phyloP scores from a whole-genome alignment of 2,329 filamentous ascomycete genomes.

The Purpureocillium lavendulum region DNA sequence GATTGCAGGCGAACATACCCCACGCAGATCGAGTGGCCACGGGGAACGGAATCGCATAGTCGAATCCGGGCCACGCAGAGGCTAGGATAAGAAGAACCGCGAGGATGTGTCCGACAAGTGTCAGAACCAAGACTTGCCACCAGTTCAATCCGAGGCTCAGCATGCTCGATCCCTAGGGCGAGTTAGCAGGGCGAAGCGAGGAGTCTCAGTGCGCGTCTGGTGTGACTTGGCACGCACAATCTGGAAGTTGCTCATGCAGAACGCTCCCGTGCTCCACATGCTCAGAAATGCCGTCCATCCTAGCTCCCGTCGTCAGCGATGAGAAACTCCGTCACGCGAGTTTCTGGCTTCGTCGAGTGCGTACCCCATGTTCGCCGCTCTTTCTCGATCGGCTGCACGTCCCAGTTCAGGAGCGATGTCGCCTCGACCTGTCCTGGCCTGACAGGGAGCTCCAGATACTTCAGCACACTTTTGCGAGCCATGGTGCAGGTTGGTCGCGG shows the following conservation, averaged over 20 bases:
- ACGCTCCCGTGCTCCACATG: slow-evolving; percentile 1
- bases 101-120: slow-evolving; percentile 1
- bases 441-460: too few species aligned
- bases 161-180: slow-evolving; percentile 3
- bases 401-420: slow-evolving; percentile 1
- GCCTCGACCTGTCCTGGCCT: neutral
- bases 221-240: neutral
- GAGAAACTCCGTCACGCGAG: neutral
- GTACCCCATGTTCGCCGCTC: slow-evolving; percentile 1
- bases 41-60: slow-evolving; percentile 33
- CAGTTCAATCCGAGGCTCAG: slow-evolving; percentile 1
- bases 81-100: neutral
- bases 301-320: too few species aligned
- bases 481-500: too few species aligned
- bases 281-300: slow-evolving; percentile 2
- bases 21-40: slow-evolving; percentile 29
- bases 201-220: too few species aligned
- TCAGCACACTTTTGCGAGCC: too few species aligned
- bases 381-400: slow-evolving; percentile 3
- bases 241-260: slow-evolving; percentile 4
- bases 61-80: neutral
- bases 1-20: slow-evolving; percentile 18
- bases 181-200: neutral
- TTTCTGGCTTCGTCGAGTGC: too few species aligned
- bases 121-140: slow-evolving; percentile 2